These are phyloP conservation scores for Phytophthora tubulina DNA, from an alignment of 352 stramenopile genomes.

Conservation along the genomic window DNA sequence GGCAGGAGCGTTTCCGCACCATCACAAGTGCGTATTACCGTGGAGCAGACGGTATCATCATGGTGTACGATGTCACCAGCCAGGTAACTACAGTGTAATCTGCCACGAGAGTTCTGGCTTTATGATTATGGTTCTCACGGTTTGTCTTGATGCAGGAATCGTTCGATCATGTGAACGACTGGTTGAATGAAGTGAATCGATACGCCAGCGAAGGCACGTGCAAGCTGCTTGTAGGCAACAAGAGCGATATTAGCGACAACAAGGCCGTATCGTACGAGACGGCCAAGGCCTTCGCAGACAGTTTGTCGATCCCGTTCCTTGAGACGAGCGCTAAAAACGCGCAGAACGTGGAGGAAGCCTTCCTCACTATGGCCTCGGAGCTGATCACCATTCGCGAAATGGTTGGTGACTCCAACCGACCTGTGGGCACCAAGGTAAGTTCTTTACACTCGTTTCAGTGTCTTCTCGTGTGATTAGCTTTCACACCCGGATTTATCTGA, in stretches of 20 bases:
- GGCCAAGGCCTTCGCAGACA: slow-evolving; percentile 97
- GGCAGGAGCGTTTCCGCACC: slow-evolving; percentile 98
- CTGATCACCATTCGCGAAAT: slow-evolving; percentile 95
- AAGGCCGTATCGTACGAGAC: slow-evolving; percentile 96
- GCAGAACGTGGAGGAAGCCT: slow-evolving; percentile 99
- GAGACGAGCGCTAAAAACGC: slow-evolving; percentile 99
- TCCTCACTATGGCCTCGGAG: slow-evolving; percentile 99
- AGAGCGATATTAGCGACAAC: slow-evolving; percentile 98
- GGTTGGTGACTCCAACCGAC: slow-evolving; percentile 78
- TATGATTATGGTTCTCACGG: not conserved
- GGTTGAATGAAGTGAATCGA: slow-evolving; percentile 98
- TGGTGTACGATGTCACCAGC: slow-evolving; percentile 99
- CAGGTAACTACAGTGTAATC: slow-evolving; percentile 47
- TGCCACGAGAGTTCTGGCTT: not conserved
- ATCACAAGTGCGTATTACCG: slow-evolving; percentile 99
- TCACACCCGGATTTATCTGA: slow-evolving; percentile 27
- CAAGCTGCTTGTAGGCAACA: slow-evolving; percentile 99
- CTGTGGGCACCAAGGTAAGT: slow-evolving; percentile 72
- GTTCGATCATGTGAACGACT: slow-evolving; percentile 99
- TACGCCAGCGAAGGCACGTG: slow-evolving; percentile 99
- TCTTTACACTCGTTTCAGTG: slow-evolving; percentile 17
- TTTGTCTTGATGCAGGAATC: slow-evolving; percentile 84
- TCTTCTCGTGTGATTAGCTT: slow-evolving; percentile 2
- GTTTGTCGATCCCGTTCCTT: slow-evolving; percentile 98
- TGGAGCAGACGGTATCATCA: slow-evolving; percentile 97